phyloP scores from a whole-genome alignment of 2,329 filamentous ascomycete genomes.

The Penicillium sp. region DNA sequence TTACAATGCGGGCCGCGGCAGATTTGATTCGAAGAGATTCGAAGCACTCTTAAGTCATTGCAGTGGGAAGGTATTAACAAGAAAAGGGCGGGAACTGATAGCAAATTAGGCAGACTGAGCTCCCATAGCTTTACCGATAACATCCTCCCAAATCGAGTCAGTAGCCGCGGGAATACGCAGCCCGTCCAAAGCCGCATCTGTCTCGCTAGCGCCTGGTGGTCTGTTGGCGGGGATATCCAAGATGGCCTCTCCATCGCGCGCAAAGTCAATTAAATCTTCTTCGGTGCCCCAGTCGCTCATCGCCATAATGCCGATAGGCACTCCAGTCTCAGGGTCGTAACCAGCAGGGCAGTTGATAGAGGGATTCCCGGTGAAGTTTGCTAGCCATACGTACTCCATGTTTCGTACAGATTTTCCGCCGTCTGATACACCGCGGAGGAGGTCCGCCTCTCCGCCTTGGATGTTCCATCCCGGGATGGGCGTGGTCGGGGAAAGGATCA shows the following conservation, averaged over 20 bases:
- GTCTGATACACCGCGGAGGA: slow-evolving; percentile 67
- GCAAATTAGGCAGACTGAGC: not conserved
- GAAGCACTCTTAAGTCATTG: not conserved
- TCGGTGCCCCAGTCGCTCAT: slow-evolving; percentile 59
- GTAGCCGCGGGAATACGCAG: slow-evolving; percentile 30
- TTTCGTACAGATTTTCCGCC: slow-evolving; percentile 70
- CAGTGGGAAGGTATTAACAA: not conserved
- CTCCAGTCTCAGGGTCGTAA: slow-evolving; percentile 54
- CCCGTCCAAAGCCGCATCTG: slow-evolving; percentile 16
- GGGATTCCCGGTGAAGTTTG: slow-evolving; percentile 79
- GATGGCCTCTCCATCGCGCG: slow-evolving; percentile 52
- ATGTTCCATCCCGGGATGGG: slow-evolving; percentile 75
- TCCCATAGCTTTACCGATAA: slow-evolving; percentile 21
- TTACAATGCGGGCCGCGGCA: not conserved
- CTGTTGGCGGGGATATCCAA: slow-evolving; percentile 34
- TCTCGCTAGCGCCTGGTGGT: slow-evolving; percentile 3
- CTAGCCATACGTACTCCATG: slow-evolving; percentile 85
- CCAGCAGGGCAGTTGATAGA: slow-evolving; percentile 74
- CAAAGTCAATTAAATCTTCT: slow-evolving; percentile 54
- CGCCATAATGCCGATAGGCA: slow-evolving; percentile 56
- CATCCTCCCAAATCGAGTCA: slow-evolving; percentile 39
- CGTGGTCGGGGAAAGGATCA: slow-evolving; percentile 77
- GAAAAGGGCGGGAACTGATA: not conserved
- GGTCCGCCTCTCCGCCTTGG: slow-evolving; percentile 61
- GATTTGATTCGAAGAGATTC: not conserved